Conservation (phyloP, 106 monocot species). For the Posidonia australis region DNA sequence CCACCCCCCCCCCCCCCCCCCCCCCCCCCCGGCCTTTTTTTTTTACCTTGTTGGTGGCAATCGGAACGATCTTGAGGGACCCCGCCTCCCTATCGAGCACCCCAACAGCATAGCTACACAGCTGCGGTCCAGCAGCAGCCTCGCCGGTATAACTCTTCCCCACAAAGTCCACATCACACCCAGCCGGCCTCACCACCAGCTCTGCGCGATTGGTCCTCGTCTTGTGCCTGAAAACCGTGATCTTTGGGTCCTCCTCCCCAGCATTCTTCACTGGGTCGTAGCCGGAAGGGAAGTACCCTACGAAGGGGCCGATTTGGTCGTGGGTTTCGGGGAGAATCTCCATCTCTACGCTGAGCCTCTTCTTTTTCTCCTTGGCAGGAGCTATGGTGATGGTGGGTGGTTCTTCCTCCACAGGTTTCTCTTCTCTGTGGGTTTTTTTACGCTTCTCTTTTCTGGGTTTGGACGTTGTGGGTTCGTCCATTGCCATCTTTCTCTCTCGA, state of each 20-base stretch:
- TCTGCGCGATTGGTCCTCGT: conserved; percentile 27
- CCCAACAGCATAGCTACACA: conserved; percentile 69
- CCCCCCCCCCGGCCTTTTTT: too few species aligned
- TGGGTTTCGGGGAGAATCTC: conserved; percentile 27
- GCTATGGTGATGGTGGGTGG: too few species aligned
- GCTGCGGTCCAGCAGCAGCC: conserved; percentile 52
- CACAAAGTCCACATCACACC: conserved; percentile 50
- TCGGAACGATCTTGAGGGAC: conserved; percentile 60
- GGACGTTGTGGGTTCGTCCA: too few species aligned
- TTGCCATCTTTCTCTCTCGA: too few species aligned
- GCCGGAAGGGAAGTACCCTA: conserved; percentile 90
- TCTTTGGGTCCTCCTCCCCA: background rate
- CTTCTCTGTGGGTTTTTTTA: too few species aligned
- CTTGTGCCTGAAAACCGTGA: conserved; percentile 37
- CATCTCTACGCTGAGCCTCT: conserved; percentile 26
- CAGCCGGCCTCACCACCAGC: conserved; percentile 43
- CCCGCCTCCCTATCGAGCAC: conserved; percentile 70
- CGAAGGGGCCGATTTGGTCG: conserved; percentile 40
- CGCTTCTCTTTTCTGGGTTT: too few species aligned
- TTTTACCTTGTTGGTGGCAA: conserved; percentile 73
- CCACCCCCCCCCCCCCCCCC: too few species aligned
- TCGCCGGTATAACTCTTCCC: conserved; percentile 76
- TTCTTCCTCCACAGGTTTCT: too few species aligned
- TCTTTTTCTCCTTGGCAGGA: conserved; percentile 12
- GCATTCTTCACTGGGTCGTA: conserved; percentile 23